Percentiles rank a stretch among this genome's conserved stretches.
These are phyloP conservation scores for Magnolia kwangsiensis DNA, from an alignment of 164 flowering plant species.

Conservation along the genomic window DNA sequence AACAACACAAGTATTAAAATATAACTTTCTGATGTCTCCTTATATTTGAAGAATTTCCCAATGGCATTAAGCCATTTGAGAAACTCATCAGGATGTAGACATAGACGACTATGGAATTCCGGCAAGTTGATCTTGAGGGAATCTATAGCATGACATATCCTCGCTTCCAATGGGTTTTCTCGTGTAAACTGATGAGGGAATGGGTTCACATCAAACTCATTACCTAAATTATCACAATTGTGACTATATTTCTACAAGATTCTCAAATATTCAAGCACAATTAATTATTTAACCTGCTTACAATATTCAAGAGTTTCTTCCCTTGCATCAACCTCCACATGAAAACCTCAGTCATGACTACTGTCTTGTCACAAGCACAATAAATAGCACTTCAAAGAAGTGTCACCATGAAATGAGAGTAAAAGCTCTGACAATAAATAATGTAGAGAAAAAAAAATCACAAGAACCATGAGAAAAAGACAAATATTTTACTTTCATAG, in stretches of 20 bases:
- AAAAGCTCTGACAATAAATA: no score
- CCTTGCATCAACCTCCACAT: no score
- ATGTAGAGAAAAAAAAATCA: no score
- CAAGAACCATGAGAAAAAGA: no score
- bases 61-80: neutral
- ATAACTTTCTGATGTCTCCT: neutral
- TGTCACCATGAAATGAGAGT: no score
- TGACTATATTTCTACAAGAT: neutral
- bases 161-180: neutral
- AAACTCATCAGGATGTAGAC: neutral
- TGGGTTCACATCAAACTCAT: neutral
- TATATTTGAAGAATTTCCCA: slow-evolving; percentile 1
- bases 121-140: neutral
- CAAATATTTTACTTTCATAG: no score
- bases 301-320: neutral
- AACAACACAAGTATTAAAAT: neutral
- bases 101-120: neutral
- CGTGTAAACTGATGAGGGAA: neutral
- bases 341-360: no score
- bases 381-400: no score
- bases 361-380: no score
- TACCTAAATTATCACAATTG: neutral
- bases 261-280: neutral
- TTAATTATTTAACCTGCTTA: neutral
- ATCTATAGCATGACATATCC: neutral